These are phyloP conservation scores for Penicillium sp. DNA, from an alignment of 2,329 filamentous ascomycete genomes.

Conservation along the genomic window DNA sequence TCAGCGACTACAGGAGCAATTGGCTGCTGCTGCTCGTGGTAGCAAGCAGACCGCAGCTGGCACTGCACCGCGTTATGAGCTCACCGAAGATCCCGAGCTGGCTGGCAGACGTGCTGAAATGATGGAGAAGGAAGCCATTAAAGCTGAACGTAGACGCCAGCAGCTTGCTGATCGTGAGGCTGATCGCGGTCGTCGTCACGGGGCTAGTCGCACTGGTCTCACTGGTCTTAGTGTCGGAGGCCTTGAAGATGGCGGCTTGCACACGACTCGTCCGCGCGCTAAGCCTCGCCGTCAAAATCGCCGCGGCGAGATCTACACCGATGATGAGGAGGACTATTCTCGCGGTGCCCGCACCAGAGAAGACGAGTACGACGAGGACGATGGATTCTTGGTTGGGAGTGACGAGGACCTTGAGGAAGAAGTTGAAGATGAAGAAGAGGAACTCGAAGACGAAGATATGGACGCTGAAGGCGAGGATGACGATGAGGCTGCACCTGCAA, in stretches of 20 bases:
- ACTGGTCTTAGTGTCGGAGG: constrained; percentile 56
- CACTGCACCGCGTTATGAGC: constrained; percentile 56
- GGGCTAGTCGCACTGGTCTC: constrained; percentile 46
- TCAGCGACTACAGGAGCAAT: constrained; percentile 59
- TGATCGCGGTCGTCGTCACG: constrained; percentile 52
- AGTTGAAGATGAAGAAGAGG: constrained; percentile 46
- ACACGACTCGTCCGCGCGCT: constrained; percentile 42
- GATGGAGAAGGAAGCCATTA: constrained; percentile 58
- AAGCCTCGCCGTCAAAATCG: constrained; percentile 43
- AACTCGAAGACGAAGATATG: constrained; percentile 45
- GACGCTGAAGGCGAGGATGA: constrained; percentile 48
- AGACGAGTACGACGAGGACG: constrained; percentile 79
- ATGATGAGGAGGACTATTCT: constrained; percentile 50
- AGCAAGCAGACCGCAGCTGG: constrained; percentile 52
- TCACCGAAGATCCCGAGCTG: constrained; percentile 63
- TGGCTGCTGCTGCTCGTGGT: constrained; percentile 56
- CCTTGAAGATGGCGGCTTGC: constrained; percentile 57
- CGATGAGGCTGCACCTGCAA: constrained; percentile 31
- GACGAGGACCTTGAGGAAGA: constrained; percentile 51
- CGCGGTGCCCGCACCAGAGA: constrained; percentile 57
- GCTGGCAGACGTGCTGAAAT: constrained; percentile 60
- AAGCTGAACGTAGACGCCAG: constrained; percentile 55
- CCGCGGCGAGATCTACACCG: constrained; percentile 50
- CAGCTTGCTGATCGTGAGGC: constrained; percentile 56
- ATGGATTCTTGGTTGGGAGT: constrained; percentile 66